phyloP scores from a whole-genome alignment of 225 moss, liverwort and hornwort species.

The Bryum argenteum region DNA sequence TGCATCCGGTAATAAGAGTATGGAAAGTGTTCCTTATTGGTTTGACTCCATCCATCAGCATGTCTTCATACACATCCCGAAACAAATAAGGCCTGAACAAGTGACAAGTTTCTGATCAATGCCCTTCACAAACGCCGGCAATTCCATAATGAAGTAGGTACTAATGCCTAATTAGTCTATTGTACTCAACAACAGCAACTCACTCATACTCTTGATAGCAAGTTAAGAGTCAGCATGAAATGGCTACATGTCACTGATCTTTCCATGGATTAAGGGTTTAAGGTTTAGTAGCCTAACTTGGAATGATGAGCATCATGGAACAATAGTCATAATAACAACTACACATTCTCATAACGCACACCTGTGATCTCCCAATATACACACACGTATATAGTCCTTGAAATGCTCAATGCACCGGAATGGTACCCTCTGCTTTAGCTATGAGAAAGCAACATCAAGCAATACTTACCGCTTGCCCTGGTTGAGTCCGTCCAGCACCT shows the following conservation, averaged over 20 bases:
- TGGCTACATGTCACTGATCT: background rate
- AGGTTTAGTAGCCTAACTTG: too few species aligned
- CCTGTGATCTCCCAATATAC: background rate
- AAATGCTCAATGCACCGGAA: background rate
- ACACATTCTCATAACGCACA: too few species aligned
- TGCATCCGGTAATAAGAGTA: slow-evolving; percentile 66
- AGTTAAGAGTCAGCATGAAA: background rate
- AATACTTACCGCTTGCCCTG: slow-evolving; percentile 36
- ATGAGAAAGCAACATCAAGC: slow-evolving; percentile 7
- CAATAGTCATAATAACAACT: too few species aligned
- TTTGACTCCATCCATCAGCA: slow-evolving; percentile 80
- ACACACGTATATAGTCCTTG: background rate
- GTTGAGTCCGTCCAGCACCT: slow-evolving; percentile 38
- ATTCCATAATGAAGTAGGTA: background rate
- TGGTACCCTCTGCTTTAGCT: background rate
- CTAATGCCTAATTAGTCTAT: background rate
- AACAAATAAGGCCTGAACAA: slow-evolving; percentile 56
- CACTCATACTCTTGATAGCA: background rate
- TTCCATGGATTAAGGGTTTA: background rate
- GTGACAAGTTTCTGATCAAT: background rate
- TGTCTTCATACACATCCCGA: slow-evolving; percentile 88
- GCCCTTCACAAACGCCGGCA: slow-evolving; percentile 6
- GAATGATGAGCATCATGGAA: too few species aligned
- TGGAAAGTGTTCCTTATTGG: slow-evolving; percentile 70
- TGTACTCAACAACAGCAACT: background rate